Evolutionary conservation across 2,329 filamentous ascomycete species (phyloP).

Genomic region (Coniochaeta prunicola): DNA sequence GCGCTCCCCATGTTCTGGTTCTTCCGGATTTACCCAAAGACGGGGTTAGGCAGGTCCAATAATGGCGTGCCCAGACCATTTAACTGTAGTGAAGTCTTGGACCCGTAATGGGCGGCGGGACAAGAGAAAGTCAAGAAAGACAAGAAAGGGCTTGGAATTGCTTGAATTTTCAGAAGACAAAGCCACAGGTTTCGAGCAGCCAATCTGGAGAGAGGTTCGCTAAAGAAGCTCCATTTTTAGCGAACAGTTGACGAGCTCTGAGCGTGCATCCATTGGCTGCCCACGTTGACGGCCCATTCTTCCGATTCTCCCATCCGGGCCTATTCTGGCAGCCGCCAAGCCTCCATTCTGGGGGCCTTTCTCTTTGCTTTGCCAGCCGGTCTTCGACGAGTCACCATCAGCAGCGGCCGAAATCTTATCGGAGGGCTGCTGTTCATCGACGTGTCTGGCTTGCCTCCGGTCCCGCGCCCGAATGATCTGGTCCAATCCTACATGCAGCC

Average conservation of each 20-base stretch:
- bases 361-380: neutral
- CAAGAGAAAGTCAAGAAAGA: neutral
- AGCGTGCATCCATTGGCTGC: neutral
- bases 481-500: too few species aligned
- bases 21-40: neutral
- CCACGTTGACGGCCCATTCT: neutral
- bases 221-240: neutral
- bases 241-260: neutral
- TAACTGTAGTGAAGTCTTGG: too few species aligned
- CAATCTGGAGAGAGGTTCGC: neutral
- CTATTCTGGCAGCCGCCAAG: neutral
- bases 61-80: too few species aligned
- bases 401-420: neutral
- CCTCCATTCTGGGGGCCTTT: neutral
- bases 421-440: too few species aligned
- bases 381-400: neutral
- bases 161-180: neutral
- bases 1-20: neutral
- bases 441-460: too few species aligned
- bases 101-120: neutral
- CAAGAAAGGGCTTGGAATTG: neutral
- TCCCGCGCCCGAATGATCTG: too few species aligned
- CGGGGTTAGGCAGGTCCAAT: neutral
- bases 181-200: neutral
- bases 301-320: slow-evolving; percentile 1